Evolutionary conservation across 495 filamentous ascomycete genomes (phyloP).

Genomic region (Xylaria intraflava): DNA sequence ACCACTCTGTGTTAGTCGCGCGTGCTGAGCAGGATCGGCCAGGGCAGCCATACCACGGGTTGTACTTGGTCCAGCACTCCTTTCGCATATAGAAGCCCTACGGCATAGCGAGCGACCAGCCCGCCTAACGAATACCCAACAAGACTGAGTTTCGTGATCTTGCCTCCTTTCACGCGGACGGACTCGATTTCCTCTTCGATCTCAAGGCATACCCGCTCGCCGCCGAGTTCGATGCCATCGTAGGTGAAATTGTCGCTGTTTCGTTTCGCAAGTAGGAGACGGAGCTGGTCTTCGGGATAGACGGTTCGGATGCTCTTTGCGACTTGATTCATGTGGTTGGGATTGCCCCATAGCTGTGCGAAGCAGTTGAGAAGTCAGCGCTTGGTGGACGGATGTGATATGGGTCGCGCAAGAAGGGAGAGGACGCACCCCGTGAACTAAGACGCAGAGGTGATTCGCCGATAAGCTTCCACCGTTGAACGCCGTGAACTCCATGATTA

Average conservation of each 20-base stretch:
- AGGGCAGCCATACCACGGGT: constrained; percentile 54
- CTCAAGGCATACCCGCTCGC: constrained; percentile 80
- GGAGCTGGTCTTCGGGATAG: constrained; percentile 56
- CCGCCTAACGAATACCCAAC: constrained; percentile 89
- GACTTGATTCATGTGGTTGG: constrained; percentile 68
- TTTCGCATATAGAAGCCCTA: constrained; percentile 74
- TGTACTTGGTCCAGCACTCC: constrained; percentile 71
- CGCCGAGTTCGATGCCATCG: constrained; percentile 87
- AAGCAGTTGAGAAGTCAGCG: constrained; percentile 16
- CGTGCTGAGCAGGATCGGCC: not conserved
- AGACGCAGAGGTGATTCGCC: constrained; percentile 75
- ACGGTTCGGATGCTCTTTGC: constrained; percentile 59
- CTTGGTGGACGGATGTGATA: constrained; percentile 1
- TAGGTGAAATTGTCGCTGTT: constrained; percentile 85
- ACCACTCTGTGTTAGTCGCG: constrained; percentile 12
- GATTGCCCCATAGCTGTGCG: constrained; percentile 83
- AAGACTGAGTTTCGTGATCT: constrained; percentile 75
- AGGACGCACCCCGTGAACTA: constrained; percentile 79
- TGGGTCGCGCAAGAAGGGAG: not conserved
- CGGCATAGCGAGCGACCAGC: constrained; percentile 77
- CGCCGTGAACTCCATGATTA: constrained; percentile 30
- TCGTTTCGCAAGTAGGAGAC: constrained; percentile 69
- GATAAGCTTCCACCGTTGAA: constrained; percentile 32
- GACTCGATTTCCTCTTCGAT: constrained; percentile 73
- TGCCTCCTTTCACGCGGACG: constrained; percentile 56